These are phyloP conservation scores for Daldinia concentrica DNA, from an alignment of 495 filamentous ascomycete species.

Conservation along the genomic window DNA sequence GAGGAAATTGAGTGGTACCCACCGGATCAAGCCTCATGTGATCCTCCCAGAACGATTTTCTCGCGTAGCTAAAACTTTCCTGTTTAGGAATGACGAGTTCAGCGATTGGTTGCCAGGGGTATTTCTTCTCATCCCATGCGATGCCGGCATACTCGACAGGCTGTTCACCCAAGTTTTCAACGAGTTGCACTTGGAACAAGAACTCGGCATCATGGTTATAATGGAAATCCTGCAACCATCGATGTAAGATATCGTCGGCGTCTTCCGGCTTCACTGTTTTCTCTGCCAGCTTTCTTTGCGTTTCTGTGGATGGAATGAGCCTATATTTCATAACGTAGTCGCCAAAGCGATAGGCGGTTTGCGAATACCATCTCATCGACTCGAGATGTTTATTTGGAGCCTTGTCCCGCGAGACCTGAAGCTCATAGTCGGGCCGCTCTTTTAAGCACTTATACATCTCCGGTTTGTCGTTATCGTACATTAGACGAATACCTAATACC, in stretches of 20 bases:
- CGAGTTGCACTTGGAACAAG: conserved; percentile 56
- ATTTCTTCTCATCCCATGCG: conserved; percentile 58
- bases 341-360: conserved; percentile 59
- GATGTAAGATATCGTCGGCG: conserved; percentile 53
- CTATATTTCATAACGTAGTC: conserved; percentile 60
- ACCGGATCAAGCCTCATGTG: conserved; percentile 55
- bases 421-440: conserved; percentile 52
- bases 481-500: conserved; percentile 57
- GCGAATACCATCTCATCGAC: conserved; percentile 58
- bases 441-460: conserved; percentile 56
- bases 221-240: conserved; percentile 56
- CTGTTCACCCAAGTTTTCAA: conserved; percentile 58
- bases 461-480: conserved; percentile 49
- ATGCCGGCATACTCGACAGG: conserved; percentile 60
- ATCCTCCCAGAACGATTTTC: conserved; percentile 59
- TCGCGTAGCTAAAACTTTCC: conserved; percentile 54
- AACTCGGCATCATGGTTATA: conserved; percentile 56
- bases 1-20: background rate
- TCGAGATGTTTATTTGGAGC: conserved; percentile 54
- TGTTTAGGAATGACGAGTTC: conserved; percentile 55
- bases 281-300: conserved; percentile 50
- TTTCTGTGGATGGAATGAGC: conserved; percentile 53
- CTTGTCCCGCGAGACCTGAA: conserved; percentile 53
- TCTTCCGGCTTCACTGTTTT: conserved; percentile 53
- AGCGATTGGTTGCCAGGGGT: conserved; percentile 60